Percentiles rank a stretch among this genome's conserved stretches.
Evolutionary conservation across 768 basidiomycete species (phyloP).

Genomic region (Russula abietina): DNA sequence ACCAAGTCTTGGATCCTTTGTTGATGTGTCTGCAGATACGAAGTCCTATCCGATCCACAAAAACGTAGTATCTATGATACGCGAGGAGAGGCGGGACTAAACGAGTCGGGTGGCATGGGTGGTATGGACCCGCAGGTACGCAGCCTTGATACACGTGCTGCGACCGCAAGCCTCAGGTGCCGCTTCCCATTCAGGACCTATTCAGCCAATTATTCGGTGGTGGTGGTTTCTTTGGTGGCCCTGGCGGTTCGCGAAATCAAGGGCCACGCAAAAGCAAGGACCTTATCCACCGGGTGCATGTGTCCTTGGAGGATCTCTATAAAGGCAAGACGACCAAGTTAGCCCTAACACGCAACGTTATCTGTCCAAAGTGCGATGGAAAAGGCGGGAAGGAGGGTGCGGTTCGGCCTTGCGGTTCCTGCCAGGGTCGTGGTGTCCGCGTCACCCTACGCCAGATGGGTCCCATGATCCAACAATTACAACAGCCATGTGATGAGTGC

Average conservation of each 20-base stretch:
- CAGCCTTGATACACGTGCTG: slow-evolving; percentile 10
- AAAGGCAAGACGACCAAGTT: slow-evolving; percentile 98
- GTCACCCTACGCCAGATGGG: slow-evolving; percentile 95
- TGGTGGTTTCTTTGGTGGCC: slow-evolving; percentile 67
- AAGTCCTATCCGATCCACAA: slow-evolving; percentile 84
- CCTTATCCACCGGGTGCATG: slow-evolving; percentile 92
- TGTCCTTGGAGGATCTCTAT: slow-evolving; percentile 97
- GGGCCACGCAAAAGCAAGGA: slow-evolving; percentile 95
- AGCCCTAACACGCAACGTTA: slow-evolving; percentile 89
- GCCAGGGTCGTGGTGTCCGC: slow-evolving; percentile 87
- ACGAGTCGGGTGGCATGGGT: slow-evolving; percentile 82
- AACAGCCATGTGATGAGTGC: slow-evolving; percentile 91
- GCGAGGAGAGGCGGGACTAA: slow-evolving; percentile 86
- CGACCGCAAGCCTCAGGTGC: background rate
- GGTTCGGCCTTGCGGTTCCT: slow-evolving; percentile 68
- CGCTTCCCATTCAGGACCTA: slow-evolving; percentile 54
- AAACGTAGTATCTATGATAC: slow-evolving; percentile 81
- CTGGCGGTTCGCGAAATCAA: slow-evolving; percentile 47
- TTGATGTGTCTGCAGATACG: slow-evolving; percentile 56
- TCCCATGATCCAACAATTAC: slow-evolving; percentile 99
- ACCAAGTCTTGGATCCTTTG: slow-evolving; percentile 16
- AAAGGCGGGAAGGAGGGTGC: slow-evolving; percentile 98
- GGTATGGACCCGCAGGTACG: slow-evolving; percentile 94
- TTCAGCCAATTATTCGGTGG: slow-evolving; percentile 94
- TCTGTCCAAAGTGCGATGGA: slow-evolving; percentile 91